Percentiles rank a stretch among this genome's conserved stretches.
phyloP scores from a whole-genome alignment of 179 eudicot genomes.

The Silene vulgaris region DNA sequence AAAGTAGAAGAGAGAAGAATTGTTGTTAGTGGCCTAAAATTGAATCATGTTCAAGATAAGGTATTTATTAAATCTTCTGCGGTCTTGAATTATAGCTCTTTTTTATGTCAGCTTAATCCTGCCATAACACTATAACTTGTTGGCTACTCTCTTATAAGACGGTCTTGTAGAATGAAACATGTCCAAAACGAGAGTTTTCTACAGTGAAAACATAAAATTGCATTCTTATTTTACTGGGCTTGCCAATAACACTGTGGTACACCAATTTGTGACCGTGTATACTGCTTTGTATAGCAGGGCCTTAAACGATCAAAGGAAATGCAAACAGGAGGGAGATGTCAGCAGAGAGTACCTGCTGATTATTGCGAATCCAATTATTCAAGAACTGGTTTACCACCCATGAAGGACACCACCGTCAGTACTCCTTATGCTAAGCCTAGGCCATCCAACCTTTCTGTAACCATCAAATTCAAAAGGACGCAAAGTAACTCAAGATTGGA shows the following conservation, averaged over 20 bases:
- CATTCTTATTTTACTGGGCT: background rate
- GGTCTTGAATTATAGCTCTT: background rate
- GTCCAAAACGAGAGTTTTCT: background rate
- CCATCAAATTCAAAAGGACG: slow-evolving; percentile 48
- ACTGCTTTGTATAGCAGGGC: slow-evolving; percentile 45
- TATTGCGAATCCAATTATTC: slow-evolving; percentile 22
- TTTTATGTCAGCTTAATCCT: background rate
- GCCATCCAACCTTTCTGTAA: slow-evolving; percentile 33
- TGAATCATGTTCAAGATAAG: slow-evolving; percentile 39
- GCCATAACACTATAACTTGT: too few species aligned
- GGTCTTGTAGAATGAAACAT: too few species aligned
- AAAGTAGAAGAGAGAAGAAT: slow-evolving; percentile 45
- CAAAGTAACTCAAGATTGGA: slow-evolving; percentile 25
- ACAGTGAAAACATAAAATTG: too few species aligned
- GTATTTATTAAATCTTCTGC: slow-evolving; percentile 28
- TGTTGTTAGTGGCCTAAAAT: slow-evolving; percentile 28
- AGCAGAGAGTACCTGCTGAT: slow-evolving; percentile 28
- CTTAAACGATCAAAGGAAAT: slow-evolving; percentile 57
- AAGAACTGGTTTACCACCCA: slow-evolving; percentile 19
- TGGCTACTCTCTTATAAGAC: too few species aligned
- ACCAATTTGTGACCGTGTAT: background rate
- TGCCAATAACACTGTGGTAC: background rate
- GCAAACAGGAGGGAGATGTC: slow-evolving; percentile 35
- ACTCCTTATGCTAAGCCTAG: slow-evolving; percentile 24
- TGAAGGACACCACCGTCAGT: slow-evolving; percentile 26